Base-by-base conservation (phyloP, 2,329 filamentous ascomycete species). In the Alternaria consortialis region DNA sequence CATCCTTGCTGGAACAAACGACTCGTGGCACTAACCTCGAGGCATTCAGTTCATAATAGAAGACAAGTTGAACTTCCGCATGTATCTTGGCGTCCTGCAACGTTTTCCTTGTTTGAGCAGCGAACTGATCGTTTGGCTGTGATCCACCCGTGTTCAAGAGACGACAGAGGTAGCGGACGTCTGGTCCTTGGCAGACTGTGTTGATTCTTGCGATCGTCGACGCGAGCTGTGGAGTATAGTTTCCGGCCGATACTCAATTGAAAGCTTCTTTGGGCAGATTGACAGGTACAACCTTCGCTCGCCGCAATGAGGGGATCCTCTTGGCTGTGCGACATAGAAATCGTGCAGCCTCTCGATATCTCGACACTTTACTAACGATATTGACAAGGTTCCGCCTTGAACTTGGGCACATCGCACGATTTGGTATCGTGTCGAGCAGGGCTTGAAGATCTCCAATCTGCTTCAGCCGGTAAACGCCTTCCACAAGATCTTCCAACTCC, bases 51-150 rank as follows among this genome's bases (percentile, higher is more conserved):
- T 68, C 60, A 56, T 79, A 83, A 61, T 82, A 77, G 52, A 78
- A 80, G 8, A 85, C 59, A 20, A 86, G 77, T 60, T 85, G 83
- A 27, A 86, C 79, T 67, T 86, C 83, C 5, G 83, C 83, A 60
- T 86, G 84, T 25, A 85, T 62, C 44, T 70, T 68, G 7, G 59
- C 36, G 15, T 66, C 57, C 39, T 7, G 39, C 23, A 68, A 44
- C 15, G 58, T 67, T 51, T 59, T 63, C n/a, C n/a, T 43, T 20
- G 44, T 56, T 58, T 59, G 60, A 29, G 7, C 23, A 12, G 50
- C 42, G 36, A 67, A 64, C 23, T 63, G 56, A 3, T 62, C 54
- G 29, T 63, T 54, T 34, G 52, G 23, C 39, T 56, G 39, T 36
- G 25, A 9, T 23, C 37, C 50, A 31, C 25, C 54, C 15, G 40